Percentiles rank a stretch among this genome's conserved stretches.
phyloP scores from a whole-genome alignment of 163 green algal species.

The Chlamydomonas reinhardtii region DNA sequence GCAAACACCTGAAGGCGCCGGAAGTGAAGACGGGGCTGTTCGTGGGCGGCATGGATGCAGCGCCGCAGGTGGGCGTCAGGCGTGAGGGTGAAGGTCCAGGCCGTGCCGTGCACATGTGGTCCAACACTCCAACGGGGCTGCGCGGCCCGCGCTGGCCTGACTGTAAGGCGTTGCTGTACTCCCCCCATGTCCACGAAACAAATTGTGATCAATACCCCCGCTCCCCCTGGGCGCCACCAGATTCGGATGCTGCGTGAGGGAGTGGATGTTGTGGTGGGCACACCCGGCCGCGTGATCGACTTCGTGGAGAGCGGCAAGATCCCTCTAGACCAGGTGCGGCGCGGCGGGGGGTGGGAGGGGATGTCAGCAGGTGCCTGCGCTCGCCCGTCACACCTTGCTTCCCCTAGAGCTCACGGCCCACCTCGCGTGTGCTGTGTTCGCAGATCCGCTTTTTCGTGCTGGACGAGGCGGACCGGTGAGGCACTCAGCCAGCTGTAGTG shows the following conservation, averaged over 20 bases:
- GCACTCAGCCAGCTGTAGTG: no score
- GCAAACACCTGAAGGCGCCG: slow-evolving; percentile 61
- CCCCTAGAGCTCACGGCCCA: no score
- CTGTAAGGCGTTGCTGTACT: no score
- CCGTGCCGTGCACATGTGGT: no score
- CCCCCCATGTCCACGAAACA: no score
- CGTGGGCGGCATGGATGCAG: slow-evolving; percentile 76
- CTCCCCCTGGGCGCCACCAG: background rate
- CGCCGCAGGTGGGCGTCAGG: slow-evolving; percentile 43
- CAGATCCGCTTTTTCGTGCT: slow-evolving; percentile 85
- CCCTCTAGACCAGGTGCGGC: slow-evolving; percentile 59
- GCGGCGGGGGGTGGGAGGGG: background rate
- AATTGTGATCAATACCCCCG: no score
- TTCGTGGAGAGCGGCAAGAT: slow-evolving; percentile 85
- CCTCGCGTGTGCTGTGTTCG: no score
- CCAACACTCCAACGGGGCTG: no score
- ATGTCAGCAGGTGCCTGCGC: no score
- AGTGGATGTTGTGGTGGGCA: slow-evolving; percentile 85
- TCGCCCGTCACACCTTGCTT: no score
- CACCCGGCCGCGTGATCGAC: slow-evolving; percentile 83
- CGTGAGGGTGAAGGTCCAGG: no score
- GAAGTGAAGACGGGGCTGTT: slow-evolving; percentile 69
- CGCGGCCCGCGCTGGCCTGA: no score
- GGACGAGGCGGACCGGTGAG: slow-evolving; percentile 84
- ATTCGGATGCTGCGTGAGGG: slow-evolving; percentile 67